phyloP scores from a whole-genome alignment of 257 asterid species.

The Asclepias syriaca region DNA sequence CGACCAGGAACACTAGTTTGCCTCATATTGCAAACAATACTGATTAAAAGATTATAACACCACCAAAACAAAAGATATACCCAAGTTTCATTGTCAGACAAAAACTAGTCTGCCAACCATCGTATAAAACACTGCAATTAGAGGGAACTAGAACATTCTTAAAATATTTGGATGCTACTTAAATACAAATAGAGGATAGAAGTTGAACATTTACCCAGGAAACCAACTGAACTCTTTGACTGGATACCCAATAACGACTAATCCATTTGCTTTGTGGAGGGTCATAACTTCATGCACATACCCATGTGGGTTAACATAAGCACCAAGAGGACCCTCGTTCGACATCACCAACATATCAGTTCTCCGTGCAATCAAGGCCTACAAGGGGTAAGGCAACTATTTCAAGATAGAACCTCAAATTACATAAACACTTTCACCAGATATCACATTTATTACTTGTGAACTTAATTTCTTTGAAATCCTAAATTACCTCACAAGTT shows the following conservation, averaged over 20 bases:
- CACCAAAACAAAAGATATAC: background rate
- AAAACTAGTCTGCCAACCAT: background rate
- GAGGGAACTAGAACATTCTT: constrained; percentile 1
- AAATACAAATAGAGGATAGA: constrained; percentile 15
- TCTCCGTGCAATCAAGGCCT: constrained; percentile 76
- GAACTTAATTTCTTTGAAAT: background rate
- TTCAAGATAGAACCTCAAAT: constrained; percentile 7
- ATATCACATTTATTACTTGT: background rate
- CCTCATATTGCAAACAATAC: background rate
- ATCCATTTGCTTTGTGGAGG: constrained; percentile 50
- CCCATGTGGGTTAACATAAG: constrained; percentile 83
- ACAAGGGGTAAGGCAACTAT: constrained; percentile 17
- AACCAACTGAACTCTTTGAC: constrained; percentile 87
- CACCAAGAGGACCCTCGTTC: constrained; percentile 93
- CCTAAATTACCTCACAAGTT: constrained; percentile 66
- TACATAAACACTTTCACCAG: background rate
- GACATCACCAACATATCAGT: constrained; percentile 96
- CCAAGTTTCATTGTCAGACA: background rate
- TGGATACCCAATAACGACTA: constrained; percentile 69
- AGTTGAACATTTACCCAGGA: constrained; percentile 63
- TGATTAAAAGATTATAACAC: background rate
- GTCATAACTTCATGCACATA: constrained; percentile 94
- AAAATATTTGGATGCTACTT: background rate
- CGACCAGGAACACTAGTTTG: background rate
- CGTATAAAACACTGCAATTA: background rate